Conservation (phyloP, 2,329 filamentous ascomycete genomes). For the Dendryphion nanum region DNA sequence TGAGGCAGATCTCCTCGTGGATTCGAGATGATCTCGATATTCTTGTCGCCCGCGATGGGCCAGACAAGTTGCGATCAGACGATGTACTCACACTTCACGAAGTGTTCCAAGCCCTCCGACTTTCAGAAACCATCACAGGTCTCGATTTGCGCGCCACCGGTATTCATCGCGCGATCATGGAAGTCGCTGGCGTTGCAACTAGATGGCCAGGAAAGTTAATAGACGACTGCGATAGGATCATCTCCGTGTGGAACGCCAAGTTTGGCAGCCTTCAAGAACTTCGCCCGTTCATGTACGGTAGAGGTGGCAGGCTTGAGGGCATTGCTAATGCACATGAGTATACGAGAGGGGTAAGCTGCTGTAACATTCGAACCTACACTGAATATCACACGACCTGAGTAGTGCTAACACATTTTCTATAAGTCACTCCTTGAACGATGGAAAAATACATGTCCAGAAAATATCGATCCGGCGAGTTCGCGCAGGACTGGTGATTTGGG, state of each 20-base stretch:
- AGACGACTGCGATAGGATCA: conserved; percentile 45
- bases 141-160: conserved; percentile 43
- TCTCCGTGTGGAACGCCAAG: conserved; percentile 37
- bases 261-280: conserved; percentile 41
- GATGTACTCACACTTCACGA: conserved; percentile 47
- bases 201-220: conserved; percentile 47
- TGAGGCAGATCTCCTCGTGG: conserved; percentile 42
- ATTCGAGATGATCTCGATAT: conserved; percentile 50
- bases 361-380: neutral
- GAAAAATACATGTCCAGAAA: conserved; percentile 29
- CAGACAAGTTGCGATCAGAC: conserved; percentile 42
- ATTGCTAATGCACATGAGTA: conserved; percentile 40
- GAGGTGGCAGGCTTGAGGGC: conserved; percentile 44
- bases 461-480: conserved; percentile 26
- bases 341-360: conserved; percentile 34
- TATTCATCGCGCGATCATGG: conserved; percentile 46
- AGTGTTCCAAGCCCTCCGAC: conserved; percentile 30
- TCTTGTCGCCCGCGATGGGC: conserved; percentile 46
- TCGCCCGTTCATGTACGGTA: conserved; percentile 42
- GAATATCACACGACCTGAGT: neutral
- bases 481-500: conserved; percentile 42
- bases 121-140: conserved; percentile 24
- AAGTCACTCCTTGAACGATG: conserved; percentile 36
- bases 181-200: conserved; percentile 45
- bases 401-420: neutral